These are phyloP conservation scores for Torulaspora franciscae DNA, from an alignment of 805 yeast species.

Conservation along the genomic window DNA sequence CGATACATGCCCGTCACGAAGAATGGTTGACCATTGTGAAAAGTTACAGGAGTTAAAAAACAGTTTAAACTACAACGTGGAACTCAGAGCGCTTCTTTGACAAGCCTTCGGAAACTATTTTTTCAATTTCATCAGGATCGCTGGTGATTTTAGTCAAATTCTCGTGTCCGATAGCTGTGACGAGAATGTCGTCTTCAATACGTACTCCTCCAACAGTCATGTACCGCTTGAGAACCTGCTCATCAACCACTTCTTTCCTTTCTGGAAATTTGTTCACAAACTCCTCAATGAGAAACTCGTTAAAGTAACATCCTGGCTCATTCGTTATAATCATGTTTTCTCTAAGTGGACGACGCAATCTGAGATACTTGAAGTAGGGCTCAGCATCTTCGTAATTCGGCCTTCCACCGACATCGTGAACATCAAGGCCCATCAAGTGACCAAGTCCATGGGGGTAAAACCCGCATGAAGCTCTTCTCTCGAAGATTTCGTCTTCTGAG, in stretches of 20 bases:
- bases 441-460: conserved; percentile 97
- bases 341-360: conserved; percentile 69
- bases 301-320: conserved; percentile 93
- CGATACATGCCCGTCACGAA: no score
- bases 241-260: conserved; percentile 55
- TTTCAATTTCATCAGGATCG: conserved; percentile 76
- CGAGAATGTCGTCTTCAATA: conserved; percentile 86
- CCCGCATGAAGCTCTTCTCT: conserved; percentile 64
- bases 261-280: conserved; percentile 44
- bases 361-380: conserved; percentile 67
- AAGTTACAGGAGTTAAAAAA: background rate
- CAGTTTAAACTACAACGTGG: conserved; percentile 46
- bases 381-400: conserved; percentile 83
- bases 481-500: conserved; percentile 59
- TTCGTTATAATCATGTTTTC: conserved; percentile 85
- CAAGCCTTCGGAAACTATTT: conserved; percentile 68
- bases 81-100: conserved; percentile 57
- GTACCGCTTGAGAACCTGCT: conserved; percentile 65
- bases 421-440: conserved; percentile 88
- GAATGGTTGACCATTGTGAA: no score
- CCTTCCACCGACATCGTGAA: conserved; percentile 91
- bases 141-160: conserved; percentile 78
- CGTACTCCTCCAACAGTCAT: conserved; percentile 95
- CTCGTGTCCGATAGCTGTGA: conserved; percentile 72
- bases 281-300: conserved; percentile 70